Evolutionary conservation across 345 rosid genomes (phyloP).

Genomic region (Rhizophora apiculata): DNA sequence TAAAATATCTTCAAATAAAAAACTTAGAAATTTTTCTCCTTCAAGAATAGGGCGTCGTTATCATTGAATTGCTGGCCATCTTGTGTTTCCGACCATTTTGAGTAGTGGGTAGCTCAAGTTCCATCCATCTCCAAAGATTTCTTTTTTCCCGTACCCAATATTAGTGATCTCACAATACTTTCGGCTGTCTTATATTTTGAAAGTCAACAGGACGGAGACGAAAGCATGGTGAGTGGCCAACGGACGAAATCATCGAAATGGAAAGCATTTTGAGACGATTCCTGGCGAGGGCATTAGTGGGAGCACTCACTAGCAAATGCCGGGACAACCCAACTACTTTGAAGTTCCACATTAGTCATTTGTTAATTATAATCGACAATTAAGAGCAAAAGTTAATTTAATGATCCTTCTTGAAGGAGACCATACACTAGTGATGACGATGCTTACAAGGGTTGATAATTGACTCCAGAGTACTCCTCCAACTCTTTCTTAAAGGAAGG

Average conservation of each 20-base stretch:
- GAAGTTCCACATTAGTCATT: constrained; percentile 14
- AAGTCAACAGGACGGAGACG: constrained; percentile 35
- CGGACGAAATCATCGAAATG: constrained; percentile 31
- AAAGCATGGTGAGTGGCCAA: constrained; percentile 53
- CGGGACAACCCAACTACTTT: neutral
- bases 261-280: constrained; percentile 19
- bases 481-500: neutral
- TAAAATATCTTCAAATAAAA: no score
- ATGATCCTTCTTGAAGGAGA: constrained; percentile 27
- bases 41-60: neutral
- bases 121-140: constrained; percentile 8
- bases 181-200: constrained; percentile 37
- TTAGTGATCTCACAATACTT: constrained; percentile 12
- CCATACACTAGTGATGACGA: constrained; percentile 28
- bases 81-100: constrained; percentile 3
- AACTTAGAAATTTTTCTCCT: neutral
- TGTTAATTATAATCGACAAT: constrained; percentile 16
- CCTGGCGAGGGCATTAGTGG: constrained; percentile 33
- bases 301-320: constrained; percentile 29
- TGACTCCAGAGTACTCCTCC: constrained; percentile 9
- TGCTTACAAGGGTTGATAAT: constrained; percentile 21
- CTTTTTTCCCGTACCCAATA: constrained; percentile 8
- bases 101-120: neutral
- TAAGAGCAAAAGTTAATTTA: constrained; percentile 11
- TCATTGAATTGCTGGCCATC: neutral